These are phyloP conservation scores for Blastobotrys illinoisensis DNA, from an alignment of 1,139 yeast genomes.

Conservation along the genomic window DNA sequence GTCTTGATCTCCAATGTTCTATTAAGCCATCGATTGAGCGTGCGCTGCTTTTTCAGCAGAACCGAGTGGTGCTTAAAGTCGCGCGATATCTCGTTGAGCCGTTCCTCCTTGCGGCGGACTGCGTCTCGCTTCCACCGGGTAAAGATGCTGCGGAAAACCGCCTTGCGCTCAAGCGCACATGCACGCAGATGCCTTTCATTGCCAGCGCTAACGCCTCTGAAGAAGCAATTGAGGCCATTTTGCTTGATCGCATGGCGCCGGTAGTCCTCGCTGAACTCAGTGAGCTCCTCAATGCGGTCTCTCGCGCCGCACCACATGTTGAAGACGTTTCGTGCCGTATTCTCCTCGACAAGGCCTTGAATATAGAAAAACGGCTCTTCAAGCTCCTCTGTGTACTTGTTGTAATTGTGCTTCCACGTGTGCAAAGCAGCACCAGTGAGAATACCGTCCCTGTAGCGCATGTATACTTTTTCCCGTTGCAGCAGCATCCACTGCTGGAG, in stretches of 20 bases:
- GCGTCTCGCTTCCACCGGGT: constrained; percentile 5
- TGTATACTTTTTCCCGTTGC: constrained; percentile 15
- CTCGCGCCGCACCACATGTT: not conserved
- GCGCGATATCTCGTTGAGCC: constrained; percentile 1
- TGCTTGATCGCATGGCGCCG: not conserved
- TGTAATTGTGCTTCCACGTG: constrained; percentile 11
- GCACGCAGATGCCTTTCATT: constrained; percentile 8
- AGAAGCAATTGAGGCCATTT: not conserved
- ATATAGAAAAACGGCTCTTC: not conserved
- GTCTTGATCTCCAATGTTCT: constrained; percentile 1
- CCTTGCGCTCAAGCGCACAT: constrained; percentile 5
- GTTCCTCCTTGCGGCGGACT: not conserved
- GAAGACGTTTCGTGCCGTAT: not conserved
- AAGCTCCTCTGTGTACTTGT: not conserved
- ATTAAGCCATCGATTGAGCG: constrained; percentile 3
- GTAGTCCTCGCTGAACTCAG: not conserved
- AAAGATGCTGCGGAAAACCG: not conserved
- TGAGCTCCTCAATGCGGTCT: not conserved
- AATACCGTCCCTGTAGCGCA: constrained; percentile 12
- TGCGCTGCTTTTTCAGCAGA: not conserved
- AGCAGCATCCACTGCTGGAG: constrained; percentile 18
- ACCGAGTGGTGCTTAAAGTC: not conserved
- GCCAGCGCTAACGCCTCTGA: not conserved
- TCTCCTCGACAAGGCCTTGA: not conserved
- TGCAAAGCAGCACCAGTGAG: constrained; percentile 8